These are phyloP conservation scores for Sphaerulina musiva DNA, from an alignment of 2,329 filamentous ascomycete genomes.

Conservation along the genomic window DNA sequence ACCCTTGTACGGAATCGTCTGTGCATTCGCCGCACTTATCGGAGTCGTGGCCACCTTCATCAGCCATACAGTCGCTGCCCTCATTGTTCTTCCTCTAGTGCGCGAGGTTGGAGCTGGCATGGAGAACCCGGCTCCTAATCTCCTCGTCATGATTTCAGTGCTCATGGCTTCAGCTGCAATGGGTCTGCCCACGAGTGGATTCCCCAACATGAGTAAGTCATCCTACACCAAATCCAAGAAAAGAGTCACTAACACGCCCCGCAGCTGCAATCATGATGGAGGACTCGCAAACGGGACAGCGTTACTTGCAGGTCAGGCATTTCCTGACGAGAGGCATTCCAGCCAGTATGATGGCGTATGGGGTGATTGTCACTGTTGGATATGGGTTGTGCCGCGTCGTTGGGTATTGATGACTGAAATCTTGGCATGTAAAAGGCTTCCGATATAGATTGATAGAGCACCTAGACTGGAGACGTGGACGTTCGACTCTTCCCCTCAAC, in stretches of 20 bases:
- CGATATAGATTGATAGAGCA: not conserved
- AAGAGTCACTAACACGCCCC: conserved; percentile 4
- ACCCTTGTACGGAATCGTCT: conserved; percentile 75
- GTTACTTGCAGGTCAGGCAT: conserved; percentile 86
- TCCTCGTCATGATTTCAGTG: conserved; percentile 90
- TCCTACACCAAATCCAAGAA: not conserved
- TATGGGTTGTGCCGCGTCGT: conserved; percentile 82
- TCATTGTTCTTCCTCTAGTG: conserved; percentile 90
- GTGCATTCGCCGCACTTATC: conserved; percentile 79
- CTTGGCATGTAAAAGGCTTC: conserved; percentile 1
- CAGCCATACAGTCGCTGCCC: conserved; percentile 88
- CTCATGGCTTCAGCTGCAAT: conserved; percentile 98
- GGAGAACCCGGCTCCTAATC: conserved; percentile 84
- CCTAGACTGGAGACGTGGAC: not conserved
- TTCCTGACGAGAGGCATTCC: conserved; percentile 93
- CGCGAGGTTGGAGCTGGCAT: conserved; percentile 77
- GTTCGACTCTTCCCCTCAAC: not conserved
- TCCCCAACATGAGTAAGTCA: conserved; percentile 97
- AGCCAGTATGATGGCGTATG: conserved; percentile 71
- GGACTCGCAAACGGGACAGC: conserved; percentile 78
- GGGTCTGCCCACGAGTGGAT: conserved; percentile 90
- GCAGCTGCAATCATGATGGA: conserved; percentile 99
- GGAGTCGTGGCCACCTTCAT: conserved; percentile 95
- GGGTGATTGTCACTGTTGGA: conserved; percentile 78
- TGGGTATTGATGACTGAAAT: conserved; percentile 50